Evolutionary conservation across 108 stramenopile species (phyloP), one percentile per base, ranked within the genome.

Genomic region (Cyclotella baltica): DNA sequence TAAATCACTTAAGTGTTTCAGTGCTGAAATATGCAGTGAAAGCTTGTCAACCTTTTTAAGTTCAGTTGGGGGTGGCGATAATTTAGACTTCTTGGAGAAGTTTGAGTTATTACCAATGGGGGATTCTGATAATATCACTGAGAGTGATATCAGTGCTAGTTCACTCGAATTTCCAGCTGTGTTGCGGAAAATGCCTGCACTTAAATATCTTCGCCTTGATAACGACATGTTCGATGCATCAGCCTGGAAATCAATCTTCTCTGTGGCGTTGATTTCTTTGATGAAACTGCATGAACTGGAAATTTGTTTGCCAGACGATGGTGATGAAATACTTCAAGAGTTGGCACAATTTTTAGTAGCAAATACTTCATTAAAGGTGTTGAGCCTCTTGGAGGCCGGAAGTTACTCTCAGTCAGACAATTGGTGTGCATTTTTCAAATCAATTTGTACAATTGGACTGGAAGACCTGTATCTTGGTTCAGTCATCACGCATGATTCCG

Each of bases 401-500:
- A 43, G 8, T 43, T 13, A 43, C 10, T 43, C 13, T 43, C 8
- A 43, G 40, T 43, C 13, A 43, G 13, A 8, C 8, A 13, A 13
- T 43, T 43, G 40, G 40, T 10, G 10, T 13, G 6, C 40, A 43
- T 43, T 43, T 43, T 43, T 43, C 40, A 10, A 13, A 10, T 43
- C 40, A 13, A 13, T 43, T 13, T 13, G 40, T 10, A 43, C 40
- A 43, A 13, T 43, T 10, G 40, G 10, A 43, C 13, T 43, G 40
- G 40, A 10, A 43, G 40, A 43, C 6, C 40, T 43, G 40, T 13
- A 13, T 10, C 40, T 43, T 43, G 40, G 40, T 13, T 50, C 29
- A 52, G 75, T 16, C 50, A 64, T 28, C 67, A 56, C 30, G 69
- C 52, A 68, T 55, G 46, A 25, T 58, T n/a, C 13, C 34, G 96